Conservation (phyloP, 139 green algal species). For the Spirogloea muscicola region DNA sequence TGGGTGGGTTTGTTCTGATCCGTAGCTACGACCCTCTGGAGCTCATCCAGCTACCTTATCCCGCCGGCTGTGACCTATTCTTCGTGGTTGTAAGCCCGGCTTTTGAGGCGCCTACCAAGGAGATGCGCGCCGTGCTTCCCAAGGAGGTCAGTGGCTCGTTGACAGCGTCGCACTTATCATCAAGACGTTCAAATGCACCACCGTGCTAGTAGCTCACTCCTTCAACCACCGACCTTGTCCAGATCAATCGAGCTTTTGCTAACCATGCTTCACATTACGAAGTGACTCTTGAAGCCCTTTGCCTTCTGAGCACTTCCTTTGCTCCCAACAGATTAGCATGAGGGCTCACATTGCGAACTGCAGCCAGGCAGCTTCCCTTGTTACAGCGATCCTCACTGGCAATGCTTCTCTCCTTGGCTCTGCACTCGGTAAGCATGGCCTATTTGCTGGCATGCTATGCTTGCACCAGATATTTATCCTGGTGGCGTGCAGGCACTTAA, state of each 20-base stretch:
- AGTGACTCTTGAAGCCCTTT: too few species aligned
- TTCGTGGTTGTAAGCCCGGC: constrained; percentile 92
- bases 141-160: constrained; percentile 61
- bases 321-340: constrained; percentile 61
- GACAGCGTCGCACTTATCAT: too few species aligned
- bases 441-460: neutral
- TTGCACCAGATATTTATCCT: neutral
- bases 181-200: too few species aligned
- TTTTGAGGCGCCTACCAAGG: constrained; percentile 87
- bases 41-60: constrained; percentile 55
- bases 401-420: constrained; percentile 70
- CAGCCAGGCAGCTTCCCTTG: constrained; percentile 75
- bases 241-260: too few species aligned
- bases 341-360: constrained; percentile 82
- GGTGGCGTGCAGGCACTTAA: neutral
- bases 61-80: constrained; percentile 2
- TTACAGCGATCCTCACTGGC: constrained; percentile 75
- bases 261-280: too few species aligned
- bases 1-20: constrained; percentile 92
- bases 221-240: too few species aligned
- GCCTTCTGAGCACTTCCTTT: neutral
- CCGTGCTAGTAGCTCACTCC: too few species aligned
- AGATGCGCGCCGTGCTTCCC: constrained; percentile 91
- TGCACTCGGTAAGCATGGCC: constrained; percentile 51
- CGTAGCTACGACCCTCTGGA: constrained; percentile 69